Percentiles rank a stretch among this genome's conserved stretches.
Conservation (phyloP, 2,329 filamentous ascomycete genomes). For the Aspergillus chevalieri region DNA sequence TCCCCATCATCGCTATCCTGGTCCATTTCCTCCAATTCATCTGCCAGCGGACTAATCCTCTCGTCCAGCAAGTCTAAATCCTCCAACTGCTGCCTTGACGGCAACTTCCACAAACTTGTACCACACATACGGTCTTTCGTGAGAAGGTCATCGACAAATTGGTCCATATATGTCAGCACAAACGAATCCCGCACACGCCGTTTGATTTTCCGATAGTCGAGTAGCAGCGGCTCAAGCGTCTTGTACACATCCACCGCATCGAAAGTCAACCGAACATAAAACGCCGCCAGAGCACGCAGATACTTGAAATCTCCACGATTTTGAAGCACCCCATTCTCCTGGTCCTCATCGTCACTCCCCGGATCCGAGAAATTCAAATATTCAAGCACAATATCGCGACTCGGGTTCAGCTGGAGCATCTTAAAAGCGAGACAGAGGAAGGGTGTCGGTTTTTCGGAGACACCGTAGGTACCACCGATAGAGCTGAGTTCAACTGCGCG, state of each 20-base stretch:
- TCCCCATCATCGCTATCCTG: slow-evolving; percentile 20
- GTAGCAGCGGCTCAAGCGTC: slow-evolving; percentile 73
- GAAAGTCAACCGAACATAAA: slow-evolving; percentile 88
- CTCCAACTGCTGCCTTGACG: slow-evolving; percentile 72
- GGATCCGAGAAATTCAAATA: slow-evolving; percentile 75
- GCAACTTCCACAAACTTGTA: slow-evolving; percentile 88
- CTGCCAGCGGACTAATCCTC: slow-evolving; percentile 73
- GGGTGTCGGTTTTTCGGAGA: slow-evolving; percentile 74
- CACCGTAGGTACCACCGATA: slow-evolving; percentile 82
- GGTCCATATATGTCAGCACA: slow-evolving; percentile 73
- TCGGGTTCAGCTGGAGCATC: slow-evolving; percentile 78
- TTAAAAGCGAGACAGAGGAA: slow-evolving; percentile 96
- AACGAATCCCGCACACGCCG: slow-evolving; percentile 69
- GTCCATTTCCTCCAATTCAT: slow-evolving; percentile 48
- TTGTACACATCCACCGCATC: slow-evolving; percentile 73
- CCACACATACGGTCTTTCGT: slow-evolving; percentile 85
- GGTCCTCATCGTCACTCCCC: slow-evolving; percentile 43
- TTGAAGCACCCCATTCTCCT: slow-evolving; percentile 25
- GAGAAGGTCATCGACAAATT: slow-evolving; percentile 88
- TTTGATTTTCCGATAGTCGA: slow-evolving; percentile 77
- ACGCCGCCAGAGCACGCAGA: slow-evolving; percentile 78
- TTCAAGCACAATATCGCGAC: slow-evolving; percentile 68
- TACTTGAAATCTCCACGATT: slow-evolving; percentile 58
- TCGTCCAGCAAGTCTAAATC: slow-evolving; percentile 84
- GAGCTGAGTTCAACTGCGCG: slow-evolving; percentile 78